These are phyloP conservation scores for Acidomyces sp. DNA, from an alignment of 495 filamentous ascomycete genomes.

Conservation along the genomic window DNA sequence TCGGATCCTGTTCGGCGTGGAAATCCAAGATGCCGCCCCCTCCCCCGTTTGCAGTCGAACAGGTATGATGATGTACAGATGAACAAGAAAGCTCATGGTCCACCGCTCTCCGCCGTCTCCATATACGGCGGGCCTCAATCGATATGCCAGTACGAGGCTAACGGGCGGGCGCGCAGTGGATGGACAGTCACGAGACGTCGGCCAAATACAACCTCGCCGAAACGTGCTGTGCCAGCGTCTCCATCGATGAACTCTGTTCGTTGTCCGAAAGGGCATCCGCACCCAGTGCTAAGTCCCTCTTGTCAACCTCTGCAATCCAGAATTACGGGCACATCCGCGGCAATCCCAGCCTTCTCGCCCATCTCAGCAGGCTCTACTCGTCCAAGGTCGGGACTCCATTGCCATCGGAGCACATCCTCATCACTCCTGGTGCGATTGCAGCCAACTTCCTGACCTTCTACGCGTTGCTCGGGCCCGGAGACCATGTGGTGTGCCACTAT, in stretches of 20 bases:
- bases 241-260: constrained; percentile 52
- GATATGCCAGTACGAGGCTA: no score
- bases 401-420: constrained; percentile 53
- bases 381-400: constrained; percentile 37
- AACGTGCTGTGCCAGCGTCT: constrained; percentile 73
- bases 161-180: no score
- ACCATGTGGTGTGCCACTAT: constrained; percentile 82
- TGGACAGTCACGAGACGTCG: constrained; percentile 68
- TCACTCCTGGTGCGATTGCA: constrained; percentile 69
- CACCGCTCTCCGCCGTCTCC: neutral
- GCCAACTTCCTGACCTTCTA: constrained; percentile 75
- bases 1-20: no score
- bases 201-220: constrained; percentile 76
- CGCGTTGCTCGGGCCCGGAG: constrained; percentile 59
- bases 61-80: constrained; percentile 34
- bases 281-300: constrained; percentile 25
- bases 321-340: constrained; percentile 63
- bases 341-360: constrained; percentile 46
- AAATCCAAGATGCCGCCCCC: constrained; percentile 11
- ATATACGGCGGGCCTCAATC: no score
- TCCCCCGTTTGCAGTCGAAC: constrained; percentile 59
- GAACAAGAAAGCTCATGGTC: neutral
- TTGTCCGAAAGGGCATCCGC: constrained; percentile 43
- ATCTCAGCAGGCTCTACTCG: constrained; percentile 55
- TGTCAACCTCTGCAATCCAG: constrained; percentile 38